Evolutionary conservation across 495 filamentous ascomycete genomes (phyloP).

Genomic region (Aspergillus steynii): DNA sequence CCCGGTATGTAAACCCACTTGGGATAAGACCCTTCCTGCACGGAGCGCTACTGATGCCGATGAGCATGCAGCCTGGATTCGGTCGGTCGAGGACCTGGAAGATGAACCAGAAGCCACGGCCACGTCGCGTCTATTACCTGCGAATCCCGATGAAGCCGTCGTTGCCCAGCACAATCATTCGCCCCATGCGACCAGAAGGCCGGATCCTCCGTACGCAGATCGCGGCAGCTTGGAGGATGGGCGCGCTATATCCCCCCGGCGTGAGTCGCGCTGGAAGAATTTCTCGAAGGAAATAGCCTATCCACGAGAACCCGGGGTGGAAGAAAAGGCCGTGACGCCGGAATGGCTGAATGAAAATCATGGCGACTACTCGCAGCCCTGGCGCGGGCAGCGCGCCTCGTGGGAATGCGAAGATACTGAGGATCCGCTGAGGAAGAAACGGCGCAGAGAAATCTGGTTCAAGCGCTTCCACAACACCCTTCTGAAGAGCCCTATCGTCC

Average conservation of each 20-base stretch:
- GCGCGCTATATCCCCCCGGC: constrained; percentile 21
- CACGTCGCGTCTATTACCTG: constrained; percentile 39
- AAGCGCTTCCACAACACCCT: constrained; percentile 57
- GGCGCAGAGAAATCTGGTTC: constrained; percentile 54
- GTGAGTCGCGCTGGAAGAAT: constrained; percentile 60
- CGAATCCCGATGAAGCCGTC: constrained; percentile 50
- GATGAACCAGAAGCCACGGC: constrained; percentile 32
- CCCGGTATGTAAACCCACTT: constrained; percentile 5
- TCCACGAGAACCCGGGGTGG: constrained; percentile 45
- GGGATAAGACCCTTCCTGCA: background rate
- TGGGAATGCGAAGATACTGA: constrained; percentile 45
- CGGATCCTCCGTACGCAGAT: constrained; percentile 13
- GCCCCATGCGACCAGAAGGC: constrained; percentile 43
- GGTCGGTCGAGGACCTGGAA: constrained; percentile 33
- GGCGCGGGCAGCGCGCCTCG: constrained; percentile 46
- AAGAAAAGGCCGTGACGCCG: constrained; percentile 52
- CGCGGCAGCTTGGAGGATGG: constrained; percentile 20
- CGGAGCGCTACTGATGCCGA: constrained; percentile 15
- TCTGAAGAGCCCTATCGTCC: constrained; percentile 80
- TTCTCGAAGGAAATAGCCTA: constrained; percentile 59
- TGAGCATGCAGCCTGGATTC: constrained; percentile 37
- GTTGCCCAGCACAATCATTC: constrained; percentile 62
- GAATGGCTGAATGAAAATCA: constrained; percentile 62
- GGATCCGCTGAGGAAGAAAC: constrained; percentile 42
- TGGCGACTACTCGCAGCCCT: constrained; percentile 57